Base-by-base conservation (phyloP, 139 green algal genomes). In the Coelastrella sp. region DNA sequence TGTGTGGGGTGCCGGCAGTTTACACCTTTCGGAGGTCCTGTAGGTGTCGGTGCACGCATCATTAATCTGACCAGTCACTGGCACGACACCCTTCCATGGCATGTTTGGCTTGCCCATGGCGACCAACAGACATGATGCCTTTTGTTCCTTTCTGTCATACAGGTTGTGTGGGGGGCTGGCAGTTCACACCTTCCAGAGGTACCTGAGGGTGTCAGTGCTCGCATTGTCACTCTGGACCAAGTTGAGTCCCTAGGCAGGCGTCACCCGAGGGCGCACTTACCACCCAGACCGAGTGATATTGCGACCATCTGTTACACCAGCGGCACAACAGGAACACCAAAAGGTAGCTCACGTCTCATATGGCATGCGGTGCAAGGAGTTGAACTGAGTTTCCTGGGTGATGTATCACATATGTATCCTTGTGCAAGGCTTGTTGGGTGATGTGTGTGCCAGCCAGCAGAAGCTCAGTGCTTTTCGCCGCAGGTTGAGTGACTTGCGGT, bases 241-340 rank as follows among this genome's bases (percentile, higher is more conserved):
- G 84, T 90, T 4, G 90, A 94, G 73, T 88, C 89, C 5, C 86
- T 97, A 76, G 97, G 97, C 2, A 87, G 94, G 6, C 92, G 95
- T 64, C 93, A 98, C 90, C 94, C 95, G 17, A 90, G 92, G 5
- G 92, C 97, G 5, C 97, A 99, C 94, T 91, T 96, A 22, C 97
- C 98, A 17, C 96, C 96, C 5, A 92, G 95, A 61, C 95, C 97
- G 8, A 90, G 90, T 19, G 97, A 99, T 89, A 82, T 97, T 3
- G 97, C 96, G 57, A 97, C 95, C n/a, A 97, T 99, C 59, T 99
- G 96, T 93, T 99, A 99, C 96, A 99, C 98, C n/a, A 96, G 89
- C 73, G 97, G 97, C 64, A 99, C 97, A 54, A 97, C 97, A 5
- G 97, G 97, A 17, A 94, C 96, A 59, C 97, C 97, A 79, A 99